phyloP scores from a whole-genome alignment of 2,329 filamentous ascomycete genomes.

The Colletotrichum camelliae region DNA sequence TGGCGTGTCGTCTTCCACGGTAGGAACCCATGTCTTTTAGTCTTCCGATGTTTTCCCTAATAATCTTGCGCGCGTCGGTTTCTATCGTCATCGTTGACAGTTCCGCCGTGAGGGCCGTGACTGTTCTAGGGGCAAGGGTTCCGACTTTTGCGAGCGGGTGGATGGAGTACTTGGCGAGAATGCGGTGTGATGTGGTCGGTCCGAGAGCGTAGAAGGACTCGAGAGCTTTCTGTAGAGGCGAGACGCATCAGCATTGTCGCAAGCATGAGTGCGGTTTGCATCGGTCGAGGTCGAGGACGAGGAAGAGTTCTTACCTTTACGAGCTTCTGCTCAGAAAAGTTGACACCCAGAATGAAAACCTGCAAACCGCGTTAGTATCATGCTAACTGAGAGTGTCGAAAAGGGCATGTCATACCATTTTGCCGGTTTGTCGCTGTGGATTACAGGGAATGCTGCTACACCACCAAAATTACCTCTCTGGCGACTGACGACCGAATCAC shows the following conservation, averaged over 20 bases:
- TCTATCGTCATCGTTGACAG: slow-evolving; percentile 93
- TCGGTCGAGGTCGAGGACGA: neutral
- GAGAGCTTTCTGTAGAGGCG: slow-evolving; percentile 66
- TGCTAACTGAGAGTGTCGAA: no score
- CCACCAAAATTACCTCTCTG: neutral
- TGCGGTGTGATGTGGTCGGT: slow-evolving; percentile 68
- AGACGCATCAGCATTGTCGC: slow-evolving; percentile 5
- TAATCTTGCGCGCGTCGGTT: slow-evolving; percentile 78
- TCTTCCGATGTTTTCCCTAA: slow-evolving; percentile 85
- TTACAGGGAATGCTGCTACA: neutral
- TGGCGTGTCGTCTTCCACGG: slow-evolving; percentile 87
- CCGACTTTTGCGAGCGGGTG: slow-evolving; percentile 83
- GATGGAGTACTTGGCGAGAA: slow-evolving; percentile 90
- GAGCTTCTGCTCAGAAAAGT: slow-evolving; percentile 83
- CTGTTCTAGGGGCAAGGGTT: slow-evolving; percentile 74
- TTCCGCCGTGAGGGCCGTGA: slow-evolving; percentile 83
- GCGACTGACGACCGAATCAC: neutral
- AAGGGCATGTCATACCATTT: neutral
- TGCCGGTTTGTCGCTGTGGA: neutral
- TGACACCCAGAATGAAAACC: slow-evolving; percentile 87
- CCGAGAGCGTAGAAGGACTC: slow-evolving; percentile 89
- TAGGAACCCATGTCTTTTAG: slow-evolving; percentile 92
- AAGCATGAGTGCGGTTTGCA: neutral
- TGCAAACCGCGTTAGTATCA: slow-evolving; percentile 33
- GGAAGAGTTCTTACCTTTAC: slow-evolving; percentile 68